A percentile compares a stretch with the other conserved stretches of the same genome.
Evolutionary conservation across 2,329 filamentous ascomycete genomes (phyloP).

Genomic region (Penicillium sp.): DNA sequence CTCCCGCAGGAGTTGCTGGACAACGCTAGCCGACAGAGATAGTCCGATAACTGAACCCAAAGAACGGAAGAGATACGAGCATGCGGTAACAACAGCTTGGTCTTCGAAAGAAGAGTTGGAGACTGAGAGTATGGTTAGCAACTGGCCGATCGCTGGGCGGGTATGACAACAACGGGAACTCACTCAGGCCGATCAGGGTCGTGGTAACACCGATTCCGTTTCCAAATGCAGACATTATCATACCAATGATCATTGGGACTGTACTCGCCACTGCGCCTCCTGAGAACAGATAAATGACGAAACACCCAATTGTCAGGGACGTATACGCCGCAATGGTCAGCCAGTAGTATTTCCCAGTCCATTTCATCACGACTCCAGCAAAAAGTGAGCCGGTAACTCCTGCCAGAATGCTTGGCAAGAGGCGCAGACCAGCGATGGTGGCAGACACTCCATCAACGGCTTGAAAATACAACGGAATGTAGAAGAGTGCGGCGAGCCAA

Average conservation of each 20-base stretch:
- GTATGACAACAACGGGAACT: slow-evolving; percentile 21
- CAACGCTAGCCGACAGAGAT: slow-evolving; percentile 67
- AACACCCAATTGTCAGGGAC: slow-evolving; percentile 54
- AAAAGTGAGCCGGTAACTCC: slow-evolving; percentile 64
- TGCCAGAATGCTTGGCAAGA: slow-evolving; percentile 64
- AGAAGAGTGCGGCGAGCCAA: slow-evolving; percentile 63
- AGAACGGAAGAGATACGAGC: slow-evolving; percentile 76
- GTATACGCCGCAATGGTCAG: slow-evolving; percentile 61
- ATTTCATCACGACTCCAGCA: slow-evolving; percentile 66
- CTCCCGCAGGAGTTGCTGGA: slow-evolving; percentile 65
- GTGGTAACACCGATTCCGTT: slow-evolving; percentile 66
- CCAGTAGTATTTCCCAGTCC: slow-evolving; percentile 69
- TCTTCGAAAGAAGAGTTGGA: slow-evolving; percentile 67
- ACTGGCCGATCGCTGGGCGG: not conserved
- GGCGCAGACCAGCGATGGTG: slow-evolving; percentile 61
- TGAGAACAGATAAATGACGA: slow-evolving; percentile 57
- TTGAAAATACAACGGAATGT: slow-evolving; percentile 76
- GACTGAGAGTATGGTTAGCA: slow-evolving; percentile 43
- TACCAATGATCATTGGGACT: slow-evolving; percentile 55
- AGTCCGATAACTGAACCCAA: slow-evolving; percentile 66
- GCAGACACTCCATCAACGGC: slow-evolving; percentile 65
- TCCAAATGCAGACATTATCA: slow-evolving; percentile 54
- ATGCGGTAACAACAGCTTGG: slow-evolving; percentile 73
- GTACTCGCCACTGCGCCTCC: slow-evolving; percentile 53
- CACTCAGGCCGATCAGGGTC: slow-evolving; percentile 65